A percentile compares a stretch with the other conserved stretches of the same genome.
phyloP scores from a whole-genome alignment of 2,329 filamentous ascomycete genomes.

The Fusarium vanettenii region DNA sequence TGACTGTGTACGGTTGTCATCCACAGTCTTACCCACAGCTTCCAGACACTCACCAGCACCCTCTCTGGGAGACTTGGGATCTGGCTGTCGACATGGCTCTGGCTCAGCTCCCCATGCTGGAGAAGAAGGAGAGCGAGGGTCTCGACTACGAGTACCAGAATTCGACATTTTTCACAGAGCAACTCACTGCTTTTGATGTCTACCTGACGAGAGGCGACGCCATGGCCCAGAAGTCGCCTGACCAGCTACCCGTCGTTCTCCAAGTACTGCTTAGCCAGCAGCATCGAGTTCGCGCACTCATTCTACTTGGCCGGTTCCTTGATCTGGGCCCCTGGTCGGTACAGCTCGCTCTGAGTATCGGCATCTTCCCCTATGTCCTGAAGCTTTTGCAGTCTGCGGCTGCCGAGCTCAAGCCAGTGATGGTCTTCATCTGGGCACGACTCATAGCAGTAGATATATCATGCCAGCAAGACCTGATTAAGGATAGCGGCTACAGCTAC shows the following conservation, averaged over 20 bases:
- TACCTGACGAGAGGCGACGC: slow-evolving; percentile 87
- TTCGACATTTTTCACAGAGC: slow-evolving; percentile 96
- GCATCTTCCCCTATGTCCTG: slow-evolving; percentile 98
- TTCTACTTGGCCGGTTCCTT: slow-evolving; percentile 91
- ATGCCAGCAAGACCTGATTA: slow-evolving; percentile 92
- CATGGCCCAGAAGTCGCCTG: slow-evolving; percentile 86
- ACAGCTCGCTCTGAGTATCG: slow-evolving; percentile 96
- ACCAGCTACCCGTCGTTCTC: slow-evolving; percentile 94
- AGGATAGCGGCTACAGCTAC: slow-evolving; percentile 97
- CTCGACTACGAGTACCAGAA: slow-evolving; percentile 92
- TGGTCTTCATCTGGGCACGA: slow-evolving; percentile 99
- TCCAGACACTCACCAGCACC: slow-evolving; percentile 95
- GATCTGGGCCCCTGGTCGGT: slow-evolving; percentile 98
- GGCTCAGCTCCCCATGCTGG: slow-evolving; percentile 86
- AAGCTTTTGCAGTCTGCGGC: slow-evolving; percentile 96
- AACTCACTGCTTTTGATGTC: slow-evolving; percentile 96
- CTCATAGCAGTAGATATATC: slow-evolving; percentile 95
- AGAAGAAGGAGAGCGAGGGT: slow-evolving; percentile 78
- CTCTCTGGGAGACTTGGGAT: slow-evolving; percentile 98
- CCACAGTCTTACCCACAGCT: slow-evolving; percentile 91
- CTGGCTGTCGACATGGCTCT: slow-evolving; percentile 95
- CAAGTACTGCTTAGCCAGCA: slow-evolving; percentile 97
- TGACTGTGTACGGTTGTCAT: slow-evolving; percentile 96
- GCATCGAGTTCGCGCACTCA: slow-evolving; percentile 89
- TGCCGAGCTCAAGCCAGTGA: slow-evolving; percentile 93